Percentiles rank a stretch among this genome's conserved stretches.
phyloP scores from a whole-genome alignment of 2,329 filamentous ascomycete genomes.

The Zymoseptoria tritici region DNA sequence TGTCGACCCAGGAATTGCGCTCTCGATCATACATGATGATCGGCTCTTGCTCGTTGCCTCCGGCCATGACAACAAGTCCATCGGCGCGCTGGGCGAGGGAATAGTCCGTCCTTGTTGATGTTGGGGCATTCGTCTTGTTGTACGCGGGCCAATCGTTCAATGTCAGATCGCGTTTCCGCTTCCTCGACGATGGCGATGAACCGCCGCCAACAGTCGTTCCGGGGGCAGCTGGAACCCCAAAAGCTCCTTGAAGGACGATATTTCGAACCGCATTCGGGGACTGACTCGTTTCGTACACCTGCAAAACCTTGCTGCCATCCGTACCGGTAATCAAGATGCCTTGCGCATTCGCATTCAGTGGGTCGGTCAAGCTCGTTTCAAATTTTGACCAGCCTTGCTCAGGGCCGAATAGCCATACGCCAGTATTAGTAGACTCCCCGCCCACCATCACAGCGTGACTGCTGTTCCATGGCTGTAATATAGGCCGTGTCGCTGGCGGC shows the following conservation, averaged over 20 bases:
- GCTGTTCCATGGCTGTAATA: constrained; percentile 67
- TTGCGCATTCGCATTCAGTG: constrained; percentile 24
- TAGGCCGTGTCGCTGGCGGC: constrained; percentile 58
- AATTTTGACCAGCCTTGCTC: constrained; percentile 59
- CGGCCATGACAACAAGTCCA: constrained; percentile 69
- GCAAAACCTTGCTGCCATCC: constrained; percentile 70
- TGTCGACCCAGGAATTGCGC: constrained; percentile 71
- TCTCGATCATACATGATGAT: constrained; percentile 70
- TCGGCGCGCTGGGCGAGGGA: constrained; percentile 60
- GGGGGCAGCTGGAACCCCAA: constrained; percentile 45
- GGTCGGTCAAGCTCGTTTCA: constrained; percentile 52
- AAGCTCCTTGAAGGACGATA: constrained; percentile 56
- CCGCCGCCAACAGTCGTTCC: constrained; percentile 41
- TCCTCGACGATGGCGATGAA: constrained; percentile 25
- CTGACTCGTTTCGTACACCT: constrained; percentile 66
- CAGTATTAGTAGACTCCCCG: constrained; percentile 57
- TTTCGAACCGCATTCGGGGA: constrained; percentile 70
- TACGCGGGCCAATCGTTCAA: constrained; percentile 67
- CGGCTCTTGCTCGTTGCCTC: constrained; percentile 60
- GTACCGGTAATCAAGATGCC: constrained; percentile 61
- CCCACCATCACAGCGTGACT: constrained; percentile 67
- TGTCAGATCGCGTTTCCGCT: constrained; percentile 48
- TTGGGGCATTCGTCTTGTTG: constrained; percentile 66
- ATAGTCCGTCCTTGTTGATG: constrained; percentile 56
- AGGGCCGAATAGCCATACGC: constrained; percentile 65